A percentile compares a stretch with the other conserved stretches of the same genome.
phyloP scores from a whole-genome alignment of 2,329 filamentous ascomycete species.

The Chrysoporthe puriensis region DNA sequence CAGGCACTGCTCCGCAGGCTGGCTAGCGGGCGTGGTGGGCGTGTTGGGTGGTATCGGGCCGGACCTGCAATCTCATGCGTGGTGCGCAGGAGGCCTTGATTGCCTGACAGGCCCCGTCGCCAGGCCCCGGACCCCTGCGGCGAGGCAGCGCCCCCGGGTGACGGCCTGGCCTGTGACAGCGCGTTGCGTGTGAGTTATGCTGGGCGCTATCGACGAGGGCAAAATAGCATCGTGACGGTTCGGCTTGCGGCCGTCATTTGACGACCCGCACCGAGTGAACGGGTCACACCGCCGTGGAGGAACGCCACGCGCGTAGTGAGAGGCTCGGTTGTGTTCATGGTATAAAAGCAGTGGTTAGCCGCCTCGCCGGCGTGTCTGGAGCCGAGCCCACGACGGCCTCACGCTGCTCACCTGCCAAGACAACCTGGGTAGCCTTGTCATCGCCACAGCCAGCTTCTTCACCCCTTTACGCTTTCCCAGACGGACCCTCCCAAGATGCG shows the following conservation, averaged over 20 bases:
- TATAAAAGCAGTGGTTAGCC: background rate
- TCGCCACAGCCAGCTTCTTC: background rate
- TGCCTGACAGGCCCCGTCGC: background rate
- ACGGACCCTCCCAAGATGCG: background rate
- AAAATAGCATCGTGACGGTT: conserved; percentile 1
- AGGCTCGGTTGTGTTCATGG: background rate
- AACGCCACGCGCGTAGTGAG: background rate
- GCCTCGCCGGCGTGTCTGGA: background rate
- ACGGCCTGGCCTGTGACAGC: background rate
- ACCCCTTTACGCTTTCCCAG: background rate
- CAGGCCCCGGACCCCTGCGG: background rate
- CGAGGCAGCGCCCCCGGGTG: background rate
- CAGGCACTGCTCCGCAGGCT: background rate
- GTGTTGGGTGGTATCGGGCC: background rate
- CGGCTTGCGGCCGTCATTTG: background rate
- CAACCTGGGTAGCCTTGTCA: background rate
- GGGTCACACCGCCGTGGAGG: background rate
- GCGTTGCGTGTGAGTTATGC: background rate
- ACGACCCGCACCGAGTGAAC: conserved; percentile 1
- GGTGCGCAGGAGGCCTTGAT: background rate
- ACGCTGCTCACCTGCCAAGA: background rate
- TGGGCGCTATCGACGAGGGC: background rate
- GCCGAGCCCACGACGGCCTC: background rate
- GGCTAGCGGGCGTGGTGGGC: background rate
- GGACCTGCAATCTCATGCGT: background rate